phyloP scores from a whole-genome alignment of 805 yeast species.

The Candida boleticola region DNA sequence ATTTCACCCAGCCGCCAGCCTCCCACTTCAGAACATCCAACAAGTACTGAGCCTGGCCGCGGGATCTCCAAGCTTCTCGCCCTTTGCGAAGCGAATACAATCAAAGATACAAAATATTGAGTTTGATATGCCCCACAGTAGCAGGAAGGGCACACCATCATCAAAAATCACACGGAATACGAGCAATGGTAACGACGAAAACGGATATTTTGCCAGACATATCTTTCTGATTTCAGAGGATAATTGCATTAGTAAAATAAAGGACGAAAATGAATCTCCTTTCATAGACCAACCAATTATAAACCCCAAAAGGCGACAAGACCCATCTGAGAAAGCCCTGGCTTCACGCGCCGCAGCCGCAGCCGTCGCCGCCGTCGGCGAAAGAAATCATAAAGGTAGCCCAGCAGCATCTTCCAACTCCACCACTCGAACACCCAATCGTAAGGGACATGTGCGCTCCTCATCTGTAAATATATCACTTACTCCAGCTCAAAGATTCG shows the following conservation, averaged over 20 bases:
- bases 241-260: not conserved
- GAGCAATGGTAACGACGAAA: not conserved
- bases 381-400: too few species aligned
- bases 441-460: not conserved
- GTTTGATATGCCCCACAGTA: not conserved
- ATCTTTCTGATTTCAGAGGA: conserved; percentile 7
- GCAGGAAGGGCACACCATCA: not conserved
- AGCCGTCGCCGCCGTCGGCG: too few species aligned
- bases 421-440: conserved; percentile 5
- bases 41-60: too few species aligned
- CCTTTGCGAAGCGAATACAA: conserved; percentile 30
- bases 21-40: too few species aligned
- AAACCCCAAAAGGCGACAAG: not conserved
- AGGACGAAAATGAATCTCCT: conserved; percentile 17
- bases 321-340: not conserved
- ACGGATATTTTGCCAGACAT: not conserved
- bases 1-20: too few species aligned
- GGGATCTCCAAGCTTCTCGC: conserved; percentile 15
- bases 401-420: too few species aligned
- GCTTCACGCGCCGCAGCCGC: too few species aligned
- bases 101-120: conserved; percentile 13
- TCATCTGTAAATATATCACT: conserved; percentile 38
- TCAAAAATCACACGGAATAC: not conserved
- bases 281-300: conserved; percentile 12
- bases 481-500: conserved; percentile 54